phyloP scores from a whole-genome alignment of 495 filamentous ascomycete species.

The Daldinia bambusicola region DNA sequence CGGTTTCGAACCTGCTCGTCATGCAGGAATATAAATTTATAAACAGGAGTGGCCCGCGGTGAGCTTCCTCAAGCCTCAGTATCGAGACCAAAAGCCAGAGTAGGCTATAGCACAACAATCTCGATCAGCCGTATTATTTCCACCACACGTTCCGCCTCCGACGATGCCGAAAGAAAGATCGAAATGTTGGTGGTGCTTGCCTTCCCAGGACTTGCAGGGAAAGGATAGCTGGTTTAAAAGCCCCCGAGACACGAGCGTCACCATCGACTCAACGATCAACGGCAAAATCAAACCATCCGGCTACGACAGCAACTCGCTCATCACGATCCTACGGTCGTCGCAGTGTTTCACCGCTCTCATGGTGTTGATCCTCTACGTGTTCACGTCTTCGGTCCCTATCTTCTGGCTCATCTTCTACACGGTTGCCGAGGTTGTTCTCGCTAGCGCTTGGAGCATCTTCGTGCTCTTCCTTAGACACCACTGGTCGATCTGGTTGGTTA shows the following conservation, averaged over 20 bases:
- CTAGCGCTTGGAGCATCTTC: slow-evolving; percentile 24
- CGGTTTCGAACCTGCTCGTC: no score
- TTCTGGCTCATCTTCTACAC: slow-evolving; percentile 25
- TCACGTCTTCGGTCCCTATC: slow-evolving; percentile 19
- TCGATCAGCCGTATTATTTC: not conserved
- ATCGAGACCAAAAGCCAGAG: not conserved
- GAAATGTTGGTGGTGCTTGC: slow-evolving; percentile 11
- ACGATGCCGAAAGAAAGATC: not conserved
- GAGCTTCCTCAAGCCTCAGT: not conserved
- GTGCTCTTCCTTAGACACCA: slow-evolving; percentile 31
- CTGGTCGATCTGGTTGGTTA: slow-evolving; percentile 26
- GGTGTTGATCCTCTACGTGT: slow-evolving; percentile 25
- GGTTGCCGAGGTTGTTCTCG: not conserved
- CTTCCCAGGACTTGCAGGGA: slow-evolving; percentile 1
- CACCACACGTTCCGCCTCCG: not conserved
- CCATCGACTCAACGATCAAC: slow-evolving; percentile 34
- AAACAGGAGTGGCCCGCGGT: not conserved
- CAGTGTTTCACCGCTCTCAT: slow-evolving; percentile 26
- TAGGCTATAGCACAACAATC: not conserved
- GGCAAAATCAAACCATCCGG: slow-evolving; percentile 29
- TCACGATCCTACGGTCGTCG: slow-evolving; percentile 35
- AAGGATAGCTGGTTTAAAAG: slow-evolving; percentile 33
- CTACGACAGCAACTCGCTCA: slow-evolving; percentile 42
- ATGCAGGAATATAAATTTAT: not conserved
- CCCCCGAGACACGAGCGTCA: slow-evolving; percentile 32